Evolutionary conservation across 352 stramenopile species (phyloP), one percentile per base, ranked within the genome.

Genomic region (Phytophthora sp.): DNA sequence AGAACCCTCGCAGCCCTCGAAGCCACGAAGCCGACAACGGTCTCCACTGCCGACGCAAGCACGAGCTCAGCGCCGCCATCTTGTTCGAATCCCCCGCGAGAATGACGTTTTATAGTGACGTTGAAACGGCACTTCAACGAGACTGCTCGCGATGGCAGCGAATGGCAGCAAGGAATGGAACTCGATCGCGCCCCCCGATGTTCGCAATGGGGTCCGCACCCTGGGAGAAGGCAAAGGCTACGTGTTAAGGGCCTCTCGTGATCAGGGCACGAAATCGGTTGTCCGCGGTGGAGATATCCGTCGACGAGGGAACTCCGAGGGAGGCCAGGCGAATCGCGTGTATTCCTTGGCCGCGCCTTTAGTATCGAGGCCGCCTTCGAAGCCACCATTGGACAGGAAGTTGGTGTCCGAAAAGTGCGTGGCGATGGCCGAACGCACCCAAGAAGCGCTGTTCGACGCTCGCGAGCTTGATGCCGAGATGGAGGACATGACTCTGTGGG

Each of bases 401-500:
- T 7, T 58, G 31, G 24, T 55, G 24, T 77, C 72, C 9, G 80
- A 84, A 66, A 77, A 75, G 20, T 77, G 76, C 16, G 58, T 84
- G 35, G 45, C 65, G 16, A 71, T 76, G 38, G 68, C 71, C 0
- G 68, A 82, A 6, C 61, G 38, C 3, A 77, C 68, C 2, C 77
- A 83, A 45, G 41, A 59, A 18, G 26, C 76, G 15, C 58, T 90
- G 15, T 61, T 81, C 6, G 62, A 75, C 24, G 72, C 78, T 6
- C 42, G 73, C 1, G 78, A 86, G n/a, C 61, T 84, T 1, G 58
- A 82, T 26, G 42, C 38, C 1, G 33, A 56, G 8, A 66, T 74
- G 20, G 49, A 79, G n/a, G 71, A 70, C 44, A 59, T 84, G 57
- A 52, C 70, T 49, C 54, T 85, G 9, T 86, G 74, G 76, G 54